Percentiles rank a stretch among this genome's conserved stretches.
These are phyloP conservation scores for Stentor coeruleus DNA, from an alignment of 73 alveolate genomes.

Conservation along the genomic window DNA sequence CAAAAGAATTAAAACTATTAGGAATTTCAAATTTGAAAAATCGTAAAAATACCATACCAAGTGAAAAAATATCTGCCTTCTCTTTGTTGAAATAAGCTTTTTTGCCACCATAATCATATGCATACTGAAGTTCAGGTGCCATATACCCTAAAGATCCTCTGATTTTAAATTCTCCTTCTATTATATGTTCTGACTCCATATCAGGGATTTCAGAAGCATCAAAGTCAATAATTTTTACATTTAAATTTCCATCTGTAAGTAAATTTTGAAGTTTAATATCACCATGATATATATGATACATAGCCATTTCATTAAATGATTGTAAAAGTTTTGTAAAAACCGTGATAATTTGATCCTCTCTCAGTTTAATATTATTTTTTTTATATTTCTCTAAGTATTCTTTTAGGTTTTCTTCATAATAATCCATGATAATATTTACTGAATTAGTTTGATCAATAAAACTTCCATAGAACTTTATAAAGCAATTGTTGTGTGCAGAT, in stretches of 20 bases:
- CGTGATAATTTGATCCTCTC: neutral
- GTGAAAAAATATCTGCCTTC: slow-evolving; percentile 5
- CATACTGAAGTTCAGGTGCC: slow-evolving; percentile 3
- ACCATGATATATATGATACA: neutral
- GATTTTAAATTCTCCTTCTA: neutral
- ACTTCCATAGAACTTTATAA: neutral
- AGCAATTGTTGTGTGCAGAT: neutral
- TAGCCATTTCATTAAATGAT: neutral
- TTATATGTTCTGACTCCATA: neutral
- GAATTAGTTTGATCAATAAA: neutral
- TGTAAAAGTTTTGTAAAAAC: no score
- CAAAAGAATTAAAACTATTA: no score
- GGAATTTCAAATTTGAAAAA: neutral
- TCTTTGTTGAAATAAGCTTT: neutral
- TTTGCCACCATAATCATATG: neutral
- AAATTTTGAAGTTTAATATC: slow-evolving; percentile 19
- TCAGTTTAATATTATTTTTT: no score
- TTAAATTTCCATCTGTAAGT: neutral
- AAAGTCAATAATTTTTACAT: neutral
- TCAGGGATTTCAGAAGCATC: neutral
- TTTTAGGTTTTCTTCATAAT: neutral
- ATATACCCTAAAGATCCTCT: neutral
- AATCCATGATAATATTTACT: neutral
- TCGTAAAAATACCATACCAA: neutral
- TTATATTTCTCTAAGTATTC: neutral